Evolutionary conservation across 164 flowering plant genomes (phyloP), one percentile per base, ranked within the genome.

Genomic region (Sedum album): DNA sequence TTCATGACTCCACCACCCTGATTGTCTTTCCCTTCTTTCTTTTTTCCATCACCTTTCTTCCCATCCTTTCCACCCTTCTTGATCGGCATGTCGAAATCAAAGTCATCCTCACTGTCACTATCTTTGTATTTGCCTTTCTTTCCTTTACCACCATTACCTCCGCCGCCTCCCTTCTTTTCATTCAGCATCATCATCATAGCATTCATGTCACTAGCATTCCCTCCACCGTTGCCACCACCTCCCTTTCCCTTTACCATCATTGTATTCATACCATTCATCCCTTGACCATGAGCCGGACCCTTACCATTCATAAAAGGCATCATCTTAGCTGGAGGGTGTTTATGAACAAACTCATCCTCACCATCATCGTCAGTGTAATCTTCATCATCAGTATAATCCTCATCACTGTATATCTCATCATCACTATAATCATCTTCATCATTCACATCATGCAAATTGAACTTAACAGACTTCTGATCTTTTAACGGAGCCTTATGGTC

Each of bases 371-470:
- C n/a, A n/a, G n/a, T n/a, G n/a, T n/a, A n/a, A n/a, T n/a, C n/a
- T n/a, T n/a, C n/a, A n/a, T n/a, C n/a, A n/a, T n/a, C n/a, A n/a
- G n/a, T n/a, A n/a, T n/a, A n/a, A n/a, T n/a, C n/a, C n/a, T n/a
- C n/a, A 26, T 68, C 76, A 23, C 81, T 81, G 70, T 74, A 82
- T 71, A 70, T 74, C 62, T 73, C 78, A 33, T 69, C 71, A 25
- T 80, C 85, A 41, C 72, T 78, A 69, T 63, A 75, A 3, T 73
- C 76, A 70, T 71, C 76, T 46, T 66, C 61, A 70, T 80, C 85
- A 71, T 75, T 78, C 69, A 68, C 79, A 23, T 75, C 76, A 28
- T 71, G 71, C 68, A 77, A 53, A 46, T 70, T 55, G 70, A 86
- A 86, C 73, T 77, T 86, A 28, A n/a, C n/a, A n/a, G n/a, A n/a